phyloP scores from a whole-genome alignment of 1,284 basidiomycete species.

The Ceratobasidium sp. region DNA sequence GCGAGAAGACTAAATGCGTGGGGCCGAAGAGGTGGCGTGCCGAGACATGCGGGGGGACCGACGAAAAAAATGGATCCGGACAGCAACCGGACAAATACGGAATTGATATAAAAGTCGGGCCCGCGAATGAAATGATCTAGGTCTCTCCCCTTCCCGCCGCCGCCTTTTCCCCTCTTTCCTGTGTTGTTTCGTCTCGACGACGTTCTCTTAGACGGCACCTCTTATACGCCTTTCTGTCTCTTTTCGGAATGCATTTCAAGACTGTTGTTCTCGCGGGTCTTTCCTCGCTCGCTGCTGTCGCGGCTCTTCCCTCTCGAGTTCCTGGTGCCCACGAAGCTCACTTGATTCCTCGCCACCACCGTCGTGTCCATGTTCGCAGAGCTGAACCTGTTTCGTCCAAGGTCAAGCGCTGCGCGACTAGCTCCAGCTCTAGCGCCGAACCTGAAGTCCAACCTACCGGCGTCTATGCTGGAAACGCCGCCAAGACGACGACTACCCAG shows the following conservation, averaged over 20 bases:
- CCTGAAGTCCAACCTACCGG: neutral
- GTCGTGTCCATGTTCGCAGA: conserved; percentile 18
- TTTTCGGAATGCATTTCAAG: conserved; percentile 35
- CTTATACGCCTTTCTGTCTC: neutral
- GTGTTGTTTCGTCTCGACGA: conserved; percentile 18
- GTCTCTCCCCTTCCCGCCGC: conserved; percentile 12
- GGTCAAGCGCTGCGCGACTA: conserved; percentile 23
- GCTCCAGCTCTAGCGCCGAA: conserved; percentile 2
- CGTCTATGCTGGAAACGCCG: conserved; percentile 4
- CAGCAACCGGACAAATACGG: conserved; percentile 8
- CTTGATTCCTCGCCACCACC: conserved; percentile 22
- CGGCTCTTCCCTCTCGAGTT: conserved; percentile 28
- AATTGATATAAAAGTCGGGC: conserved; percentile 5
- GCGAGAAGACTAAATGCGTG: neutral
- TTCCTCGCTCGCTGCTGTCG: conserved; percentile 34
- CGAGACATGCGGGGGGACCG: conserved; percentile 1
- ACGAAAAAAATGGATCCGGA: conserved; percentile 29
- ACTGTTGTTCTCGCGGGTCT: conserved; percentile 27
- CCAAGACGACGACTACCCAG: conserved; percentile 13
- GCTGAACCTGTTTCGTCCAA: neutral
- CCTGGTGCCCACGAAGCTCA: conserved; percentile 7
- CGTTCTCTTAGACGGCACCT: neutral
- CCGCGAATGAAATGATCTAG: neutral
- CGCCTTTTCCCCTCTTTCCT: conserved; percentile 2
- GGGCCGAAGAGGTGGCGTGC: neutral